Evolutionary conservation across 164 flowering plant species (phyloP), one percentile per base, ranked within the genome.

Genomic region (Kalanchoe fedtschenkoi): DNA sequence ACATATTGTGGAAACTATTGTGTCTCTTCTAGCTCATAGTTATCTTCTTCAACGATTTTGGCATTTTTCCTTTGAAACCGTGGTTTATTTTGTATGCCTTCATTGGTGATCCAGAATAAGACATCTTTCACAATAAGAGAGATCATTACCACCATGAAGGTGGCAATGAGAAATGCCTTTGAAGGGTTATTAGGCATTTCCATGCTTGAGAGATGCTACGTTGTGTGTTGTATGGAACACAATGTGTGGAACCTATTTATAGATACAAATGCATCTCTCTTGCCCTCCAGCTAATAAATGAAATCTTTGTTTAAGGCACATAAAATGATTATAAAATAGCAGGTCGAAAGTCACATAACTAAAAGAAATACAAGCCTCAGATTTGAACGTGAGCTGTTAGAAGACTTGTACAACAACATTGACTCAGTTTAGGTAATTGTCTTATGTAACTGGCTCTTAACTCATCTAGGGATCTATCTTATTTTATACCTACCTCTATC

Each of bases 61-160:
- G n/a, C n/a, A n/a, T n/a, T n/a, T n/a, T n/a, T n/a, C n/a, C n/a
- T n/a, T n/a, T n/a, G n/a, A n/a, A n/a, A n/a, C n/a, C n/a, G n/a
- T n/a, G n/a, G n/a, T n/a, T n/a, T n/a, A n/a, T n/a, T n/a, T n/a
- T n/a, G n/a, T n/a, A n/a, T n/a, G n/a, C n/a, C n/a, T n/a, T n/a
- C n/a, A n/a, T n/a, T n/a, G n/a, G n/a, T n/a, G n/a, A n/a, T n/a
- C n/a, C n/a, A n/a, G n/a, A n/a, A n/a, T n/a, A n/a, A n/a, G n/a
- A n/a, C n/a, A n/a, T n/a, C n/a, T n/a, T n/a, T n/a, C 35, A 79
- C 56, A 56, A 46, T 66, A 13, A 76, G 66, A 47, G 79, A 74
- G 38, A 71, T 26, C 1, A 70, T 8, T 0, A 70, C 72, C 58
- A 80, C 74, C 16, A 79, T 19, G 9, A 80, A 61, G 61, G 75